Conservation (phyloP, 1,284 basidiomycete genomes). For the Paramarasmius palmivorus region DNA sequence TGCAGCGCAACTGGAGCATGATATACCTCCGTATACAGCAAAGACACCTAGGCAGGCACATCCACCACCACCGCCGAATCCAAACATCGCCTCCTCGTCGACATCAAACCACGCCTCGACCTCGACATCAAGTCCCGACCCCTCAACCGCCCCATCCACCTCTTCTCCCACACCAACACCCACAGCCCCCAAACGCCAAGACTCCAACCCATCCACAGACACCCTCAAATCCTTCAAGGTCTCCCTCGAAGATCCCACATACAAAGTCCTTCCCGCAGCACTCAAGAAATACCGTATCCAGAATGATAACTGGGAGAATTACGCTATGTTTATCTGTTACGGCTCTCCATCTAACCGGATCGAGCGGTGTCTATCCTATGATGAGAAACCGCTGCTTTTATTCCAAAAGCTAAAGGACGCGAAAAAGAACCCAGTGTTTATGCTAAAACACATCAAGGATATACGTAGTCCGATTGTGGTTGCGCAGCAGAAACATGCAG, state of each 20-base stretch:
- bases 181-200: conserved; percentile 47
- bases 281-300: conserved; percentile 99
- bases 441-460: conserved; percentile 98
- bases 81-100: conserved; percentile 19
- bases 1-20: conserved; percentile 71
- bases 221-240: conserved; percentile 88
- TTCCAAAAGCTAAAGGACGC: conserved; percentile 98
- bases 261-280: conserved; percentile 96
- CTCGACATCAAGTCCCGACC: conserved; percentile 7
- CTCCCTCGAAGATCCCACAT: conserved; percentile 94
- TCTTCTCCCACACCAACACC: conserved; percentile 17
- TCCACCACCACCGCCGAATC: conserved; percentile 29
- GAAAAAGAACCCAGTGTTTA: conserved; percentile 97
- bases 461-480: conserved; percentile 96
- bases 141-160: conserved; percentile 16
- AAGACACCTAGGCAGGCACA: conserved; percentile 17
- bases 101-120: conserved; percentile 16
- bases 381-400: conserved; percentile 95
- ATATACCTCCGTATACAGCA: conserved; percentile 43
- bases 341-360: conserved; percentile 83
- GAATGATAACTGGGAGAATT: conserved; percentile 98
- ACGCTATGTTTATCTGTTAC: conserved; percentile 99
- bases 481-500: conserved; percentile 91
- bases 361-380: conserved; percentile 95
- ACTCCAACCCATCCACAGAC: conserved; percentile 73